Evolutionary conservation across 306 rosid species (phyloP).

Genomic region (Chamaecrista fasciculata): DNA sequence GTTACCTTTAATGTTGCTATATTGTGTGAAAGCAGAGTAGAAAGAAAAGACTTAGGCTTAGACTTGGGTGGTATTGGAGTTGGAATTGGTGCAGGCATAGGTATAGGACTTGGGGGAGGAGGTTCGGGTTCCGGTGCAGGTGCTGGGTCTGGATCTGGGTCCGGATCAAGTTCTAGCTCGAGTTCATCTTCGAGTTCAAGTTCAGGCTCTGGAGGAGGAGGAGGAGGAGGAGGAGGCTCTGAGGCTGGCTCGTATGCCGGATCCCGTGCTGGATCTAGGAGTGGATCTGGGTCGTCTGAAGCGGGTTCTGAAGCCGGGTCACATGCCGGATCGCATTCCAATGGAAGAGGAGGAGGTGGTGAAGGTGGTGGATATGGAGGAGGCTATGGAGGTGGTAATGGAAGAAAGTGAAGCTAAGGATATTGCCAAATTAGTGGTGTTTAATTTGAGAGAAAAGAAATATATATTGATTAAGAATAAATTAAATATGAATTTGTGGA

Average conservation of each 20-base stretch:
- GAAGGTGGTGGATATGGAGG: conserved; percentile 6
- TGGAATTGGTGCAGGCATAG: conserved; percentile 56
- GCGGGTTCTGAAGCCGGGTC: conserved; percentile 46
- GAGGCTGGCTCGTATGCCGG: conserved; percentile 44
- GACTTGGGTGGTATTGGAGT: conserved; percentile 61
- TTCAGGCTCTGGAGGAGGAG: conserved; percentile 43
- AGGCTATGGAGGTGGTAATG: not conserved
- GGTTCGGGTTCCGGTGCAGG: conserved; percentile 51
- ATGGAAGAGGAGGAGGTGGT: not conserved
- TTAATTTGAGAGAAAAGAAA: too few relatives aligned
- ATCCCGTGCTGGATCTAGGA: conserved; percentile 34
- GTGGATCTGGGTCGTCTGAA: conserved; percentile 37
- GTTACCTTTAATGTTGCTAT: conserved; percentile 28
- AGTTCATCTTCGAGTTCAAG: conserved; percentile 48
- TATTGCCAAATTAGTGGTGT: too few relatives aligned
- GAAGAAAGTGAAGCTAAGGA: conserved; percentile 6
- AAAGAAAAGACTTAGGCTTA: conserved; percentile 61
- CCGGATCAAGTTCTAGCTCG: conserved; percentile 31
- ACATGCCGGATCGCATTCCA: conserved; percentile 37
- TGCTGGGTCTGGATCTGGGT: conserved; percentile 35
- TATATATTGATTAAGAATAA: too few relatives aligned
- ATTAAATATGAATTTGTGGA: too few relatives aligned
- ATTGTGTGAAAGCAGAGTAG: conserved; percentile 47
- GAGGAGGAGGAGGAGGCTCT: conserved; percentile 38
- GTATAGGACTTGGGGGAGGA: conserved; percentile 52